Conservation (phyloP, 306 rosid species). For the Trifolium repens region DNA sequence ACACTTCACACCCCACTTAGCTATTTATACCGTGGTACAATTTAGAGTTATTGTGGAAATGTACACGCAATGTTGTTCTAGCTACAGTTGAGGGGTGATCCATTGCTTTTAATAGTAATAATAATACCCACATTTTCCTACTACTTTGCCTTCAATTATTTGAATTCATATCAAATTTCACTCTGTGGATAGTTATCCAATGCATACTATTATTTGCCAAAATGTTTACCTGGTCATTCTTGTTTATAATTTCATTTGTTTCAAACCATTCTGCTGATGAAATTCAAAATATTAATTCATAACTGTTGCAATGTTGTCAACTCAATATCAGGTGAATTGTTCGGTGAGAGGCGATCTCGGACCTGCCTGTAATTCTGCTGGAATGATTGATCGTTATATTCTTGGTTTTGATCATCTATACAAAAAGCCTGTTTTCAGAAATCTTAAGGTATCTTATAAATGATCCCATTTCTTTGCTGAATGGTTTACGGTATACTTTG, state of each 20-base stretch:
- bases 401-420: slow-evolving; percentile 79
- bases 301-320: slow-evolving; percentile 44
- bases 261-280: neutral
- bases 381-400: slow-evolving; percentile 86
- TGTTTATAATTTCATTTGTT: neutral
- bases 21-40: slow-evolving; percentile 17
- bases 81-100: slow-evolving; percentile 11
- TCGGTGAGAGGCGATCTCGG: slow-evolving; percentile 84
- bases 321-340: slow-evolving; percentile 73
- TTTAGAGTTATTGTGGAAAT: slow-evolving; percentile 10
- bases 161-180: slow-evolving; percentile 14
- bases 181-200: slow-evolving; percentile 1
- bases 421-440: slow-evolving; percentile 78
- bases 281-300: slow-evolving; percentile 21
- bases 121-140: neutral
- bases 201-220: slow-evolving; percentile 18
- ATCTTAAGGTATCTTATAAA: slow-evolving; percentile 67
- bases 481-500: slow-evolving; percentile 25
- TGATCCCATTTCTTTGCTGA: slow-evolving; percentile 30
- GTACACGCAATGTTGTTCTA: neutral
- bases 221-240: neutral
- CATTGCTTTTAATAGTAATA: neutral
- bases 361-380: slow-evolving; percentile 93
- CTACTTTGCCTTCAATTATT: neutral
- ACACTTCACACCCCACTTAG: slow-evolving; percentile 5